Base-by-base conservation (phyloP, 352 stramenopile genomes). In the Phytophthora kernoviae region DNA sequence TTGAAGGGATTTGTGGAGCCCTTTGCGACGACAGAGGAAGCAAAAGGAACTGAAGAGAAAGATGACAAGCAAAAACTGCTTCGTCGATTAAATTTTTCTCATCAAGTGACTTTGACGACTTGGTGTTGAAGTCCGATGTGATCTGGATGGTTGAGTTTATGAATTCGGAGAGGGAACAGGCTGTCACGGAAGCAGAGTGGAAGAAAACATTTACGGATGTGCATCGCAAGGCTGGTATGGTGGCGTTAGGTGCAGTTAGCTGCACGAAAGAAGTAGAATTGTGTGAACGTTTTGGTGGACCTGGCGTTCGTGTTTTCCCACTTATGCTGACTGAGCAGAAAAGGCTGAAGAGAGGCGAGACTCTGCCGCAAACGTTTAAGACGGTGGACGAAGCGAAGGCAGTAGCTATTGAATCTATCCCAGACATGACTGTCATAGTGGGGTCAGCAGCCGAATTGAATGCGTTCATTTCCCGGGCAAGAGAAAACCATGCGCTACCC, bases 141-240 rank as follows among this genome's bases (percentile, higher is more conserved):
- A 58, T 79, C 5, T 93, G 84, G 81, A 81, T 93, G 43, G 62
- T 93, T 24, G 72, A 76, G 14, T 87, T 93, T 33, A 73, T 82
- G 63, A 58, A 78, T 41, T 47, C 41, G 0, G 63, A 77, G 41
- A 58, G 71, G 8, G 77, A 85, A 46, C 62, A 63, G 0, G 32
- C 44, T 20, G 37, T 77, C 7, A 58, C 58, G 0, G 68, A 82
- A 30, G 64, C 77, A 17, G 37, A 65, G 18, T 90, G 74, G 76
- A 74, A 79, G 41, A 83, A 85, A 54, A 48, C 65, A 1, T 73
- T 84, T 22, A 65, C 51, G 2, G 73, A 86, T 15, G 39, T 87
- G 15, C 78, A 86, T 55, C 79, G 73, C 21, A 91, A 88, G 51
- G 64, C 67, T 15, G 82, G 82, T 2, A 72, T 90, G n/a, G 59